These are phyloP conservation scores for Metschnikowia lachancei DNA, from an alignment of 805 yeast species.

Conservation along the genomic window DNA sequence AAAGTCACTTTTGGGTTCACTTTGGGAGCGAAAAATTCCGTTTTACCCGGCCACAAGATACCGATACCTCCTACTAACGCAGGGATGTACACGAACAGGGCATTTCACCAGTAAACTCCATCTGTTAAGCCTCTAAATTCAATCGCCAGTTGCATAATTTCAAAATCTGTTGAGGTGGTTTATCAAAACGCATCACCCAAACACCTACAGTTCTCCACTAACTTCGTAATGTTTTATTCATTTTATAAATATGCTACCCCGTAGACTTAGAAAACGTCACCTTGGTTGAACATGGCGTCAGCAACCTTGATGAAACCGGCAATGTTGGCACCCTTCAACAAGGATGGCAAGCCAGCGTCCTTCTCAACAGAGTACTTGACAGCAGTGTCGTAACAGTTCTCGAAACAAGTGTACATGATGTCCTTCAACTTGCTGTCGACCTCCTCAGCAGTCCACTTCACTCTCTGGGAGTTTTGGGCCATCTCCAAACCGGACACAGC, in stretches of 20 bases:
- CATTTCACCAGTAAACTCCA: no score
- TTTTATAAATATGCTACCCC: neutral
- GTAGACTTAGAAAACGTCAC: conserved; percentile 57
- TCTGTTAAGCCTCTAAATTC: no score
- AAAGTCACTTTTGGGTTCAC: no score
- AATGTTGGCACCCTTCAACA: conserved; percentile 98
- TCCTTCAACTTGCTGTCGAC: conserved; percentile 87
- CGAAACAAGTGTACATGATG: conserved; percentile 91
- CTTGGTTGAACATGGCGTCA: conserved; percentile 96
- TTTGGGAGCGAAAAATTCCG: no score
- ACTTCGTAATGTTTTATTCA: neutral
- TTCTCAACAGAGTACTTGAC: conserved; percentile 71
- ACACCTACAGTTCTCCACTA: no score
- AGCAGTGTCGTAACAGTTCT: conserved; percentile 89
- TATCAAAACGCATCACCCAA: no score
- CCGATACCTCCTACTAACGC: no score
- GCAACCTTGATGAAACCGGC: conserved; percentile 99
- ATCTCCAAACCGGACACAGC: conserved; percentile 97
- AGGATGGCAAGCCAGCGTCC: conserved; percentile 74
- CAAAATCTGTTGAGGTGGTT: no score
- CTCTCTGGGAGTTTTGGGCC: conserved; percentile 98
- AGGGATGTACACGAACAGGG: no score
- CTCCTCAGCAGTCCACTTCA: conserved; percentile 85
- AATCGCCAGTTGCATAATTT: no score
- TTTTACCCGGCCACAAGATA: no score